These are phyloP conservation scores for Sclerotiophoma versabilis DNA, from an alignment of 2,329 filamentous ascomycete genomes.

Conservation along the genomic window DNA sequence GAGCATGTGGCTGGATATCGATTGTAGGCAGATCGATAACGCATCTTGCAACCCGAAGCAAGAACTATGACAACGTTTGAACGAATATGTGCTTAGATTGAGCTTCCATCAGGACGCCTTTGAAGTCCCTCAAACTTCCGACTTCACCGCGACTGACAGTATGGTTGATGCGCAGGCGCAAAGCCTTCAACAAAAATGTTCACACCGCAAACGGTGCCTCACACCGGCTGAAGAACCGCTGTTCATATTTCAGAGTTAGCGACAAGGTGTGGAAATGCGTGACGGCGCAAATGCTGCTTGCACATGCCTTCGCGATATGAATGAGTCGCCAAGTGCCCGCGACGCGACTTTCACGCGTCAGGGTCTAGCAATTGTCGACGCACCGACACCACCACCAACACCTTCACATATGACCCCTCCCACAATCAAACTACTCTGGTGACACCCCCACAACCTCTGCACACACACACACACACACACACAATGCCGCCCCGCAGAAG, in stretches of 20 bases:
- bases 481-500: slow-evolving; percentile 58
- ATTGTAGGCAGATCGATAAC: slow-evolving; percentile 10
- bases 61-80: not conserved
- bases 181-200: too few species aligned
- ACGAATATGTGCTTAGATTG: too few species aligned
- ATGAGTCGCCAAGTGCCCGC: slow-evolving; percentile 11
- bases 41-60: not conserved
- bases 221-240: too few species aligned
- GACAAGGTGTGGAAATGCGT: too few species aligned
- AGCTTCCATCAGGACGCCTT: too few species aligned
- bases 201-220: too few species aligned
- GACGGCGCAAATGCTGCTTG: too few species aligned
- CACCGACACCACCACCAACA: slow-evolving; percentile 19
- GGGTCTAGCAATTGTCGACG: slow-evolving; percentile 27
- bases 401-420: slow-evolving; percentile 18
- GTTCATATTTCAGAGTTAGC: too few species aligned
- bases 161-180: too few species aligned
- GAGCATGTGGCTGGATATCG: slow-evolving; percentile 19
- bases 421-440: slow-evolving; percentile 5
- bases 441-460: not conserved
- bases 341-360: slow-evolving; percentile 36
- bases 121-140: too few species aligned
- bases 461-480: not conserved
- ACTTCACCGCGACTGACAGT: too few species aligned
- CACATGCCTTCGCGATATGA: slow-evolving; percentile 6